A percentile compares a stretch with the other conserved stretches of the same genome.
These are phyloP conservation scores for Nakataea oryzae DNA, from an alignment of 2,329 filamentous ascomycete genomes.

Conservation along the genomic window DNA sequence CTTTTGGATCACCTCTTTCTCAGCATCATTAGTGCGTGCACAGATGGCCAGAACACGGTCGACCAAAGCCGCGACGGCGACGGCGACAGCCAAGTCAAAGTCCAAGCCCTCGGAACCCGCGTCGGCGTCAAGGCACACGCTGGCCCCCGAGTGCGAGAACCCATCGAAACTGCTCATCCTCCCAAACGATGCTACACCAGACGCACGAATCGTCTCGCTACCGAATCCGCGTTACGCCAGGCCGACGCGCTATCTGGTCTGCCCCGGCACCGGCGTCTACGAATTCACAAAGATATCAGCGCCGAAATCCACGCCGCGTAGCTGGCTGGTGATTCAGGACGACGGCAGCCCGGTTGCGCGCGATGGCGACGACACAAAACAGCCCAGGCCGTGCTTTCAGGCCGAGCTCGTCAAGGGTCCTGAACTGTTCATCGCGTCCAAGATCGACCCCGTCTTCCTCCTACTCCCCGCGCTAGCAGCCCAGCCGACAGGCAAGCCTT, in stretches of 20 bases:
- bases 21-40: not conserved
- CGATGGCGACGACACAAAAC: constrained; percentile 7
- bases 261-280: constrained; percentile 51
- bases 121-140: constrained; percentile 26
- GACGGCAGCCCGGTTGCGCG: constrained; percentile 17
- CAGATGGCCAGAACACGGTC: constrained; percentile 29
- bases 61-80: constrained; percentile 19
- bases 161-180: constrained; percentile 50
- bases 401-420: constrained; percentile 49
- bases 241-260: constrained; percentile 50
- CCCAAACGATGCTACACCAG: constrained; percentile 40
- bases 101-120: constrained; percentile 8
- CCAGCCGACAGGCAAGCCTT: constrained; percentile 14
- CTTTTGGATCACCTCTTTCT: not conserved
- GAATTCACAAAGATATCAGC: constrained; percentile 51
- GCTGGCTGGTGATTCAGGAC: constrained; percentile 42
- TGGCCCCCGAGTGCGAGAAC: constrained; percentile 28
- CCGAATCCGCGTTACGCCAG: constrained; percentile 45
- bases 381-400: not conserved
- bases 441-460: constrained; percentile 76
- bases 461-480: constrained; percentile 60
- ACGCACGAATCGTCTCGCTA: constrained; percentile 48
- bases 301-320: constrained; percentile 42
- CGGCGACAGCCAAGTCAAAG: constrained; percentile 10
- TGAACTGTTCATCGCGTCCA: constrained; percentile 74